Percentiles rank a stretch among this genome's conserved stretches.
Conservation (phyloP, 2,329 filamentous ascomycete species). For the Akanthomyces muscarius region DNA sequence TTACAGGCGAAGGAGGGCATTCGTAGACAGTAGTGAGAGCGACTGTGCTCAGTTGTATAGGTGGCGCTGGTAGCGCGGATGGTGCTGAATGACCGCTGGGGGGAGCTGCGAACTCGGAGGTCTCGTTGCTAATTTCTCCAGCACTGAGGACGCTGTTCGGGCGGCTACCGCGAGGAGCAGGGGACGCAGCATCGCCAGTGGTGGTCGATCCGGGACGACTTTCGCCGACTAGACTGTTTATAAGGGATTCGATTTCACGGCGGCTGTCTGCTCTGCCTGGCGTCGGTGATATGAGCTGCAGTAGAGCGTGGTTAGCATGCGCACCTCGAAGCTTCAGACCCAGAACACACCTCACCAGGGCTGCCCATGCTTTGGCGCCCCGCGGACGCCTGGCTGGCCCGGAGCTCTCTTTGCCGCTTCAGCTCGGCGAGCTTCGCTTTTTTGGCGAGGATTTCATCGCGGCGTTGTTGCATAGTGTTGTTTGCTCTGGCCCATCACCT, state of each 20-base stretch:
- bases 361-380: conserved; percentile 66
- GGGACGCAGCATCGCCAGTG: conserved; percentile 60
- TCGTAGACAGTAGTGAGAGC: conserved; percentile 76
- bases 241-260: conserved; percentile 78
- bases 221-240: conserved; percentile 77
- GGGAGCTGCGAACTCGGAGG: conserved; percentile 56
- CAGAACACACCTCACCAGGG: conserved; percentile 62
- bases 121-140: conserved; percentile 74
- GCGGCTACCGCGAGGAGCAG: conserved; percentile 65
- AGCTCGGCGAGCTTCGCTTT: conserved; percentile 95
- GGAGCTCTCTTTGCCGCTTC: conserved; percentile 83
- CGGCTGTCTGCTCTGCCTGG: conserved; percentile 65
- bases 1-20: conserved; percentile 67
- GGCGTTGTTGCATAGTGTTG: conserved; percentile 67
- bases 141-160: conserved; percentile 84
- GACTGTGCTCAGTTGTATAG: conserved; percentile 70
- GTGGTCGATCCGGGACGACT: conserved; percentile 67
- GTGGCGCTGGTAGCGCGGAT: conserved; percentile 20
- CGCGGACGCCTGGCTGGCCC: conserved; percentile 69
- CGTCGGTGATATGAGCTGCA: conserved; percentile 59
- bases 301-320: conserved; percentile 21
- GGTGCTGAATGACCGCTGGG: conserved; percentile 39
- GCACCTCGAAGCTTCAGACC: conserved; percentile 10
- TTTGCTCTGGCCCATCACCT: conserved; percentile 16
- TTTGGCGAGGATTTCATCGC: conserved; percentile 95